Evolutionary conservation across 2,329 filamentous ascomycete species (phyloP).

Genomic region (Rutstroemia sp.): DNA sequence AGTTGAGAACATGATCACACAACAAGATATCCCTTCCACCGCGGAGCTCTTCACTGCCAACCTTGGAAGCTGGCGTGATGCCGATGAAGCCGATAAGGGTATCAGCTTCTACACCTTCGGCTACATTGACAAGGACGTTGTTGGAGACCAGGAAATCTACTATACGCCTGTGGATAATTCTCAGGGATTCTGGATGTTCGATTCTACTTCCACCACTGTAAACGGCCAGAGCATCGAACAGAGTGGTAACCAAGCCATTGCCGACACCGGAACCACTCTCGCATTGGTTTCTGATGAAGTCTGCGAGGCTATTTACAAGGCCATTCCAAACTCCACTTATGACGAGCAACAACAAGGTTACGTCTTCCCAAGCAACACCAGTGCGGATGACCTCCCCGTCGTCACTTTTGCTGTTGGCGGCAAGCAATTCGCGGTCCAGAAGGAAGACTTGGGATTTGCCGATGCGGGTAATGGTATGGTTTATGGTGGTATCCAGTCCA

Average conservation of each 20-base stretch:
- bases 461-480: conserved; percentile 44
- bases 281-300: conserved; percentile 55
- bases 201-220: conserved; percentile 48
- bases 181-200: conserved; percentile 62
- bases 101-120: conserved; percentile 67
- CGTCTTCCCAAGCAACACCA: conserved; percentile 49
- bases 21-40: conserved; percentile 42
- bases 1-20: conserved; percentile 61
- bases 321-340: conserved; percentile 54
- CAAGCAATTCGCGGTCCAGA: conserved; percentile 48
- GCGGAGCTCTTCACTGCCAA: conserved; percentile 52
- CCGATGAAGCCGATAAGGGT: conserved; percentile 32
- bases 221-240: conserved; percentile 46
- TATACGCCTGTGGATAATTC: conserved; percentile 57
- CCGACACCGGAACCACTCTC: conserved; percentile 65
- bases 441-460: conserved; percentile 52
- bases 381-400: conserved; percentile 46
- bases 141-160: conserved; percentile 45
- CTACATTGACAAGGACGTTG: conserved; percentile 57
- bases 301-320: conserved; percentile 54
- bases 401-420: conserved; percentile 58
- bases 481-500: conserved; percentile 54
- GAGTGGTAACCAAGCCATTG: conserved; percentile 56
- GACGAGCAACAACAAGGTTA: conserved; percentile 53
- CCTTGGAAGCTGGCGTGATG: conserved; percentile 46